Conservation (phyloP, 2,329 filamentous ascomycete species). For the Metarhizium guizhouense region DNA sequence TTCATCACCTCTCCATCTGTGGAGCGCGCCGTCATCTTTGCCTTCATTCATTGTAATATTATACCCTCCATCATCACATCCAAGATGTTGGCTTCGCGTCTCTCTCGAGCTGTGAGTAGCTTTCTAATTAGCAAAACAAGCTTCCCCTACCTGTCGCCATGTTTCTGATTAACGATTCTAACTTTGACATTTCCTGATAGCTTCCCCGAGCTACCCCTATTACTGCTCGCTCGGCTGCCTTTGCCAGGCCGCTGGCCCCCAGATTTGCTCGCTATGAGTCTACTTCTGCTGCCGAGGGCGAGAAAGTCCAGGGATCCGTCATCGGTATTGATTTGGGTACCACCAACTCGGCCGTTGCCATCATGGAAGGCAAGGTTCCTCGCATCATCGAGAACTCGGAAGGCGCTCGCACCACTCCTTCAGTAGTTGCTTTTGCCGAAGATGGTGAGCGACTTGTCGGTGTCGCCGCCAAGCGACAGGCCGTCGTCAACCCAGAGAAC, state of each 20-base stretch:
- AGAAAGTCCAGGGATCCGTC: constrained; percentile 90
- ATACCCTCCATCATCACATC: constrained; percentile 25
- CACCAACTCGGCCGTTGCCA: constrained; percentile 93
- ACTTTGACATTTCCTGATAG: constrained; percentile 29
- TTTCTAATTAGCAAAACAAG: constrained; percentile 10
- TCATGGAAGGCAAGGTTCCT: constrained; percentile 94
- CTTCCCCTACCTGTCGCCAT: too few species aligned
- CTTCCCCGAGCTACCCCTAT: constrained; percentile 68
- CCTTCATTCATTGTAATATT: constrained; percentile 21
- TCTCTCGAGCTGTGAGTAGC: constrained; percentile 64
- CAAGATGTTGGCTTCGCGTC: constrained; percentile 64
- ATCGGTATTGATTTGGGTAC: constrained; percentile 98
- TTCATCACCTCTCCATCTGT: constrained; percentile 17
- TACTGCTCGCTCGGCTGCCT: constrained; percentile 57
- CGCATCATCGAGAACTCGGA: constrained; percentile 98
- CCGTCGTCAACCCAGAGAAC: constrained; percentile 97
- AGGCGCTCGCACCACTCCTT: constrained; percentile 57
- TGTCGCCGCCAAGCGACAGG: constrained; percentile 96
- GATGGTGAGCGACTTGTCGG: constrained; percentile 94
- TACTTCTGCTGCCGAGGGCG: constrained; percentile 37
- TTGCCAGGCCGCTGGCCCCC: constrained; percentile 60
- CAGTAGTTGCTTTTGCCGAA: constrained; percentile 90
- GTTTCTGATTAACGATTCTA: background rate
- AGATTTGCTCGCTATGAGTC: constrained; percentile 73
- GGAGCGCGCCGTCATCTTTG: constrained; percentile 22